Evolutionary conservation across 345 rosid genomes (phyloP).

Genomic region (Gossypium arboreum): DNA sequence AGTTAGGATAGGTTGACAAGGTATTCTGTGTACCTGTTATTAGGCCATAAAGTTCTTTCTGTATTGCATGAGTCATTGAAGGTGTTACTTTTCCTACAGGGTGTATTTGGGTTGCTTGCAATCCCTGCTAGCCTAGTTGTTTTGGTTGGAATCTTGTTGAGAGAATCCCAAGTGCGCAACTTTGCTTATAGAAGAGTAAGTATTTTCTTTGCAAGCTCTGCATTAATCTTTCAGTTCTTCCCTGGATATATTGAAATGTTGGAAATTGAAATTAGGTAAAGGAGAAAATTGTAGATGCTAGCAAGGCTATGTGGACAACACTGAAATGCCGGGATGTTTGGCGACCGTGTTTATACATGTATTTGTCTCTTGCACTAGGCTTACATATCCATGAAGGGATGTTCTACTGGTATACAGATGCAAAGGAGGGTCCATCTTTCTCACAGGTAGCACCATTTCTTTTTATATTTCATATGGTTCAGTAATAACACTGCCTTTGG

Average conservation of each 20-base stretch:
- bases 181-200: constrained; percentile 40
- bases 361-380: constrained; percentile 56
- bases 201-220: constrained; percentile 5
- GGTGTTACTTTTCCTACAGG: constrained; percentile 35
- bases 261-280: constrained; percentile 37
- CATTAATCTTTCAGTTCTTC: not conserved
- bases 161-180: constrained; percentile 38
- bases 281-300: constrained; percentile 58
- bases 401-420: constrained; percentile 87
- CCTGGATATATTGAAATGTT: constrained; percentile 16
- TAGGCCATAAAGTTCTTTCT: not conserved
- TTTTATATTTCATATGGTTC: not conserved
- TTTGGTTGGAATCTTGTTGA: constrained; percentile 46
- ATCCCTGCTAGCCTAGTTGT: constrained; percentile 47
- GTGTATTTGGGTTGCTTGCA: constrained; percentile 60
- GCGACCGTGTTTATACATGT: constrained; percentile 70
- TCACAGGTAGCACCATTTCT: constrained; percentile 28
- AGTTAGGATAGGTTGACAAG: not conserved
- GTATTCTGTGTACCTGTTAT: not conserved
- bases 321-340: constrained; percentile 55
- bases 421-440: constrained; percentile 77
- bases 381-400: constrained; percentile 69
- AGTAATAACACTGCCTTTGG: not conserved
- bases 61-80: not conserved
- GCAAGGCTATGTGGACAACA: constrained; percentile 59